Evolutionary conservation across 1,139 yeast genomes (phyloP).

Genomic region (Schizosaccharomyces versatilis): DNA sequence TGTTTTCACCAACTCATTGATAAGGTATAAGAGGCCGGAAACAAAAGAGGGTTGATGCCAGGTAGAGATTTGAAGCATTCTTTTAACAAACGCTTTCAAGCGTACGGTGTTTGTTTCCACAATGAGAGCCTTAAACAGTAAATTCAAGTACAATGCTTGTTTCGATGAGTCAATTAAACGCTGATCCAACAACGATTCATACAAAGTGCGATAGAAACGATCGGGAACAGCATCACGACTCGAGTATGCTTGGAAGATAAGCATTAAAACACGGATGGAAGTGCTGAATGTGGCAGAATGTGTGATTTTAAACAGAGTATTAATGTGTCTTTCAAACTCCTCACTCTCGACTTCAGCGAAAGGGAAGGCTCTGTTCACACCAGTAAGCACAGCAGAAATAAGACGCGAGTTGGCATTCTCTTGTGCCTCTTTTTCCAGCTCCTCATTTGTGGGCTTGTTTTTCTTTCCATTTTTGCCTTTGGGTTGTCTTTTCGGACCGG

Average conservation of each 20-base stretch:
- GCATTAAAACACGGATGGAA: conserved; percentile 71
- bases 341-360: conserved; percentile 58
- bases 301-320: conserved; percentile 69
- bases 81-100: conserved; percentile 72
- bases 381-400: conserved; percentile 80
- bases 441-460: conserved; percentile 24
- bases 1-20: conserved; percentile 40
- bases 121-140: conserved; percentile 64
- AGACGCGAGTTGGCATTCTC: conserved; percentile 73
- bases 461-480: conserved; percentile 12
- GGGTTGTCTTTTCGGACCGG: conserved; percentile 18
- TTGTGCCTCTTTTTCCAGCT: conserved; percentile 32
- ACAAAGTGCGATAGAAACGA: conserved; percentile 68
- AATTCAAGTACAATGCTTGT: conserved; percentile 69
- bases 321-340: conserved; percentile 54
- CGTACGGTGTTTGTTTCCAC: conserved; percentile 43
- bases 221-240: conserved; percentile 24
- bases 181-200: conserved; percentile 73
- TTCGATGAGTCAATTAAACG: conserved; percentile 67
- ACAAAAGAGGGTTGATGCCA: conserved; percentile 39
- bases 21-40: conserved; percentile 66
- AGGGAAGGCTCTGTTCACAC: conserved; percentile 91
- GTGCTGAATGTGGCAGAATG: conserved; percentile 90
- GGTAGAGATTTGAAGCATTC: conserved; percentile 64
- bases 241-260: conserved; percentile 49